phyloP scores from a whole-genome alignment of 768 basidiomycete species.

The Rhizopogon roseolus region DNA sequence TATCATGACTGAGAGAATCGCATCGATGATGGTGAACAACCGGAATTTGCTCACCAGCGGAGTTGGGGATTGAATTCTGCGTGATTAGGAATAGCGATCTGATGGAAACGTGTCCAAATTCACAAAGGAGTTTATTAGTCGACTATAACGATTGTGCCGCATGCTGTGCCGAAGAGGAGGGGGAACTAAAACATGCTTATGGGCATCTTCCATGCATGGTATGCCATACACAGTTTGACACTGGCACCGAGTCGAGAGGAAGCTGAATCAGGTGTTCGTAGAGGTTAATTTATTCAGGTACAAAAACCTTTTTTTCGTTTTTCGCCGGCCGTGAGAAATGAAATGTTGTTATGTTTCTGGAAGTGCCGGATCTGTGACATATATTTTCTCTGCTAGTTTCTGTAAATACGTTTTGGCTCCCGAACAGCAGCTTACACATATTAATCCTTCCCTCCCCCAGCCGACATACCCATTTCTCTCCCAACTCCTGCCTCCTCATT shows the following conservation, averaged over 20 bases:
- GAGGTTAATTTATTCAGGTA: constrained; percentile 21
- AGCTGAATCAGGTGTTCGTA: constrained; percentile 15
- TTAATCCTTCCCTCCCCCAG: constrained; percentile 21
- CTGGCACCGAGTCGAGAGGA: constrained; percentile 13
- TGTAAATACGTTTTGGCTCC: constrained; percentile 34
- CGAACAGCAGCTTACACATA: constrained; percentile 30
- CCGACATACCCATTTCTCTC: constrained; percentile 8
- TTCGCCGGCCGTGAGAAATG: constrained; percentile 29
- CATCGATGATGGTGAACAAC: constrained; percentile 22
- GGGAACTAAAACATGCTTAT: not conserved
- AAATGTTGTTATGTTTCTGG: constrained; percentile 33
- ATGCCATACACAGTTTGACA: constrained; percentile 11
- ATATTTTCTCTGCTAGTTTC: constrained; percentile 31
- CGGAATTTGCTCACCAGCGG: constrained; percentile 19
- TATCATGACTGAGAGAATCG: constrained; percentile 23
- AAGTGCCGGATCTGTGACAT: constrained; percentile 36
- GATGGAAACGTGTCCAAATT: constrained; percentile 15
- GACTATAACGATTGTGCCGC: not conserved
- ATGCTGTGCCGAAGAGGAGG: not conserved
- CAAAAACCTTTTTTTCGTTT: constrained; percentile 27
- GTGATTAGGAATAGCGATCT: constrained; percentile 9
- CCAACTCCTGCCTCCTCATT: constrained; percentile 2
- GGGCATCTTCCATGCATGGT: not conserved
- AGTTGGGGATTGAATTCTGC: constrained; percentile 26
- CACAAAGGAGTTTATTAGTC: not conserved